Percentiles rank a stretch among this genome's conserved stretches.
These are phyloP conservation scores for Tolypocladium tropicale DNA, from an alignment of 2,329 filamentous ascomycete species.

Conservation along the genomic window DNA sequence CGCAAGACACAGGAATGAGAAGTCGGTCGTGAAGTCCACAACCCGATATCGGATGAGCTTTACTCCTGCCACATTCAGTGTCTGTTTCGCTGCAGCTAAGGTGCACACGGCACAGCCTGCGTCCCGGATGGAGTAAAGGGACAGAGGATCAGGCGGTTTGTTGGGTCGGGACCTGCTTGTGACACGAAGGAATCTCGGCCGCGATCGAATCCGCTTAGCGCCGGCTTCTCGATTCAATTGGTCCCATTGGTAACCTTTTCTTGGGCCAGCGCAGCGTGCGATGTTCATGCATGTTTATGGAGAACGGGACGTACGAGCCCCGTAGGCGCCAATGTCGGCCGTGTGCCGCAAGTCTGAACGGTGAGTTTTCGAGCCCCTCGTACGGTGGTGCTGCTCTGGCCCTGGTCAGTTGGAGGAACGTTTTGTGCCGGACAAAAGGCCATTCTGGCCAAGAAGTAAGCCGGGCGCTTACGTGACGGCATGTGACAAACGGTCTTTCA, in stretches of 20 bases:
- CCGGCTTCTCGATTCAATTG: not conserved
- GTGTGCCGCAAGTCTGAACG: not conserved
- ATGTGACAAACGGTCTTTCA: not conserved
- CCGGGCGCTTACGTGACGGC: not conserved
- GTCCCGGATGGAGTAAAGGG: not conserved
- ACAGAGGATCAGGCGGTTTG: not conserved
- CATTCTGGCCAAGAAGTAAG: not conserved
- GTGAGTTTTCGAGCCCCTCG: not conserved
- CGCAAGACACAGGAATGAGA: too few species aligned
- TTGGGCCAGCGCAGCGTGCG: not conserved
- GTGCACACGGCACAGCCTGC: not conserved
- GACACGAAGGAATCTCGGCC: not conserved
- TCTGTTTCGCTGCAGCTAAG: not conserved
- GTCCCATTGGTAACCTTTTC: not conserved
- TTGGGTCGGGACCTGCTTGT: not conserved
- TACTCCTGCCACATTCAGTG: not conserved
- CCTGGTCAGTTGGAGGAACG: not conserved
- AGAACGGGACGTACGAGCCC: not conserved
- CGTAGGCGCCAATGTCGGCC: not conserved
- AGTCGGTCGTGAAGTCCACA: not conserved
- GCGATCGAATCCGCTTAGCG: too few species aligned
- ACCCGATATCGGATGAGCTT: not conserved
- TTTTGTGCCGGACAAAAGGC: not conserved
- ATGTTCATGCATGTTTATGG: not conserved
- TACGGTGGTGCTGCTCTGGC: not conserved